Evolutionary conservation across 768 basidiomycete species (phyloP).

Genomic region (Kwoniella sp.): DNA sequence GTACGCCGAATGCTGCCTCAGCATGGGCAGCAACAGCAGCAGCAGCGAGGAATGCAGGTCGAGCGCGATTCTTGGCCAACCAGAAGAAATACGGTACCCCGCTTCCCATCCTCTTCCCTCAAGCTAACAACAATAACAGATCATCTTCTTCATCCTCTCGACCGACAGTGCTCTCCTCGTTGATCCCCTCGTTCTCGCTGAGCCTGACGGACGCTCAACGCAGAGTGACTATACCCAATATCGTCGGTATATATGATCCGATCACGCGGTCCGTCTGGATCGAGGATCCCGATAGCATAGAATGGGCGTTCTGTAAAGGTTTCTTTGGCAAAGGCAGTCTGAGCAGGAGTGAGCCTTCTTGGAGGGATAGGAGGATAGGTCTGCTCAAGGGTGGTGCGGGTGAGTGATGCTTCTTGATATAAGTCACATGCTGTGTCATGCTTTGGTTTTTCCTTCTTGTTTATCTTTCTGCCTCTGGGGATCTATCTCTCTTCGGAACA

Average conservation of each 20-base stretch:
- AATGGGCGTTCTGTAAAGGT: slow-evolving; percentile 79
- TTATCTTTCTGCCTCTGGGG: neutral
- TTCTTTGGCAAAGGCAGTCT: slow-evolving; percentile 98
- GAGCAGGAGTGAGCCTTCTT: slow-evolving; percentile 91
- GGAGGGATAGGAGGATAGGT: slow-evolving; percentile 80
- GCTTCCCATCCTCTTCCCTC: slow-evolving; percentile 43
- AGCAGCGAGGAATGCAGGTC: slow-evolving; percentile 9
- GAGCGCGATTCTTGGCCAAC: slow-evolving; percentile 33
- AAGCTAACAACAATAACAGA: neutral
- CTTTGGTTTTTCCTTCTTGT: neutral
- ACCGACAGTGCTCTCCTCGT: slow-evolving; percentile 51
- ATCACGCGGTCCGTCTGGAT: slow-evolving; percentile 89
- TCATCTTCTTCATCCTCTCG: slow-evolving; percentile 10
- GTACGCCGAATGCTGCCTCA: neutral
- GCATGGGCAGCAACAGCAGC: neutral
- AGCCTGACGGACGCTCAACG: slow-evolving; percentile 59
- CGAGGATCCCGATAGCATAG: slow-evolving; percentile 65
- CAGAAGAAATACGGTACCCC: slow-evolving; percentile 50
- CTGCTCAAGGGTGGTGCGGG: slow-evolving; percentile 64
- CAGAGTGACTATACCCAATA: slow-evolving; percentile 61
- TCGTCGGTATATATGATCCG: slow-evolving; percentile 75
- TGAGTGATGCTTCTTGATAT: slow-evolving; percentile 59
- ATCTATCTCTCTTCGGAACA: neutral
- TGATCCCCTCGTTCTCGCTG: slow-evolving; percentile 62
- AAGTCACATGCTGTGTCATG: too few species aligned